A percentile compares a stretch with the other conserved stretches of the same genome.
Conservation (phyloP, 768 basidiomycete genomes). For the Crepidotus variabilis region DNA sequence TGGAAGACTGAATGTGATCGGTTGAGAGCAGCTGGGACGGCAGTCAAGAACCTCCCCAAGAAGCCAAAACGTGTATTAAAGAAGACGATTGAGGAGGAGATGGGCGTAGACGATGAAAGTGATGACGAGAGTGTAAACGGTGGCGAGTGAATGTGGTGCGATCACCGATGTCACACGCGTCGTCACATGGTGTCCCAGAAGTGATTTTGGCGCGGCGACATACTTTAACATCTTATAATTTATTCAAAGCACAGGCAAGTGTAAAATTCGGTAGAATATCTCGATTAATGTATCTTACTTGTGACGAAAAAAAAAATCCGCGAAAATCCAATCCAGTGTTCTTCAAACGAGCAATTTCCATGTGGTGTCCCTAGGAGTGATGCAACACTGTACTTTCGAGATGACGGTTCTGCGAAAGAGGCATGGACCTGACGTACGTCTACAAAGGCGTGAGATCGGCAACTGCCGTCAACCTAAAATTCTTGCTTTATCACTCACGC, state of each 20-base stretch:
- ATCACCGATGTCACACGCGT: constrained; percentile 1
- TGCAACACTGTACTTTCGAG: background rate
- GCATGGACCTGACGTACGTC: no score
- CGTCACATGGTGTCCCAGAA: background rate
- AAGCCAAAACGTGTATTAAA: background rate
- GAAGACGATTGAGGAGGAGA: background rate
- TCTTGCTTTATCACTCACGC: no score
- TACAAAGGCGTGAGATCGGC: no score
- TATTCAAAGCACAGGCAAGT: background rate
- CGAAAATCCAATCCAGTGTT: background rate
- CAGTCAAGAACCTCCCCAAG: constrained; percentile 6
- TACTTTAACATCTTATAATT: no score
- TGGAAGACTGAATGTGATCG: constrained; percentile 3
- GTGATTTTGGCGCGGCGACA: background rate
- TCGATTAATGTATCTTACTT: background rate
- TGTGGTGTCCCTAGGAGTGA: constrained; percentile 2
- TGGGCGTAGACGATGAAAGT: background rate
- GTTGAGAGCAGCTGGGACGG: background rate
- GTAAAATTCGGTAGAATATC: background rate
- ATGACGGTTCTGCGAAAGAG: no score
- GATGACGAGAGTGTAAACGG: background rate
- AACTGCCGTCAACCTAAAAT: no score
- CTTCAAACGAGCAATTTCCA: background rate
- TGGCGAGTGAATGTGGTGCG: background rate
- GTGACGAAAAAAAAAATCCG: background rate